Evolutionary conservation across 2,329 filamentous ascomycete genomes (phyloP), one percentile per base, ranked within the genome.

Genomic region (Colletotrichum sp.): DNA sequence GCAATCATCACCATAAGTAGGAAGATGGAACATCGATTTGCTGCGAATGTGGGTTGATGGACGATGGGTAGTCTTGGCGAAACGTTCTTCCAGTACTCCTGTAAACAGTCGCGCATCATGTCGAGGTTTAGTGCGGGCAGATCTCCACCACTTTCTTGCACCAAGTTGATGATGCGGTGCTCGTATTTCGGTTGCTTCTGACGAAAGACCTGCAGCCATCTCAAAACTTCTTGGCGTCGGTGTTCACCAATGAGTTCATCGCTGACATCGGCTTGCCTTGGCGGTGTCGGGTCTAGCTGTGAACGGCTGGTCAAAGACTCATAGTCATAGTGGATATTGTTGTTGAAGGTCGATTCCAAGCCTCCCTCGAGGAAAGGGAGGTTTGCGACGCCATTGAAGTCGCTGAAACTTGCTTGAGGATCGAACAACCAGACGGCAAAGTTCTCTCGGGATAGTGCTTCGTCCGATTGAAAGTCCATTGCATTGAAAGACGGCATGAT

Each of bases 81-180:
- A 72, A 98, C 95, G 80, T 95, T 92, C 68, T 94, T 91, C 96
- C 96, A 98, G 84, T 95, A 98, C 60, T 95, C 95, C n/a, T 92
- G 90, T 77, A 96, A 91, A 81, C 96, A 98, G 16, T 94, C 94
- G 80, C 95, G 93, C 90, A 98, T 93, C 92, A 96, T 96, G 65
- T 94, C 92, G 66, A 96, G 84, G 82, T 92, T 95, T 77, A 98
- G 86, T 1, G 82, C 84, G 0, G 87, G 86, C 8, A 87, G 72
- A 77, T 89, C 87, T n/a, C 85, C 86, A 15, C 82, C 84, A 36
- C 82, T 83, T 34, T 87, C 85, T 8, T 83, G 84, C 77, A 85
- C 82, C 26, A 80, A 65, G 64, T 60, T 63, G 7, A 74, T 63
- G 3, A 79, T 78, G 3, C 77, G 73, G 8, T 69, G 69, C 36